Conservation (phyloP, 345 rosid genomes). For the Viola odorata region DNA sequence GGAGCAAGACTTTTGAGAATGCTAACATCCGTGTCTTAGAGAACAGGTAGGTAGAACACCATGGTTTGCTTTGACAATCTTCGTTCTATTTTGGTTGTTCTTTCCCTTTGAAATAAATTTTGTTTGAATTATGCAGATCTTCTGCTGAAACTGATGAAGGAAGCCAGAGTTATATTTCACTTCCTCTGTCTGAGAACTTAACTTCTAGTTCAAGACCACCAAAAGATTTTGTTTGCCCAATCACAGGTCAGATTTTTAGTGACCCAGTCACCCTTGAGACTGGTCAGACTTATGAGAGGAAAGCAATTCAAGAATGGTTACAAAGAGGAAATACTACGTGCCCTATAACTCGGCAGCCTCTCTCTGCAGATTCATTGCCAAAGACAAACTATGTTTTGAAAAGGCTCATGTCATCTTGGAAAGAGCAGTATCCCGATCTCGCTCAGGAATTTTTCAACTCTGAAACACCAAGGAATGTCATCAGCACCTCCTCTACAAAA, state of each 20-base stretch:
- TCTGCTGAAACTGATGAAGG: conserved; percentile 41
- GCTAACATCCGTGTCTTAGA: conserved; percentile 25
- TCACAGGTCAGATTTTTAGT: conserved; percentile 51
- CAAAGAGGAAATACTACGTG: conserved; percentile 52
- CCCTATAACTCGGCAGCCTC: conserved; percentile 56
- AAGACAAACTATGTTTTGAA: conserved; percentile 63
- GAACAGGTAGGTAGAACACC: conserved; percentile 22
- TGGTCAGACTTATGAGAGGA: conserved; percentile 67
- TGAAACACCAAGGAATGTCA: conserved; percentile 44
- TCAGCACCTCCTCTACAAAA: conserved; percentile 27
- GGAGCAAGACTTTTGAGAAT: conserved; percentile 30
- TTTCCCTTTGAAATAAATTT: not conserved
- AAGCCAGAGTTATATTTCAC: conserved; percentile 38
- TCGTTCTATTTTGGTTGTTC: not conserved
- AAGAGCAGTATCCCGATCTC: conserved; percentile 56
- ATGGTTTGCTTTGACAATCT: not conserved
- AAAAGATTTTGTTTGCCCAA: conserved; percentile 68
- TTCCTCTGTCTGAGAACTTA: conserved; percentile 38
- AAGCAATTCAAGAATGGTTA: conserved; percentile 72
- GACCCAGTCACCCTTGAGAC: conserved; percentile 72
- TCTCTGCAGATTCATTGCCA: conserved; percentile 40
- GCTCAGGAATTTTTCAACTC: conserved; percentile 50
- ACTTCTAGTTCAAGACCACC: conserved; percentile 46
- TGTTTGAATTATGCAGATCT: conserved; percentile 27
- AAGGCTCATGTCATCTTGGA: conserved; percentile 62